Conservation (phyloP, 768 basidiomycete genomes). For the Asterophora parasitica region DNA sequence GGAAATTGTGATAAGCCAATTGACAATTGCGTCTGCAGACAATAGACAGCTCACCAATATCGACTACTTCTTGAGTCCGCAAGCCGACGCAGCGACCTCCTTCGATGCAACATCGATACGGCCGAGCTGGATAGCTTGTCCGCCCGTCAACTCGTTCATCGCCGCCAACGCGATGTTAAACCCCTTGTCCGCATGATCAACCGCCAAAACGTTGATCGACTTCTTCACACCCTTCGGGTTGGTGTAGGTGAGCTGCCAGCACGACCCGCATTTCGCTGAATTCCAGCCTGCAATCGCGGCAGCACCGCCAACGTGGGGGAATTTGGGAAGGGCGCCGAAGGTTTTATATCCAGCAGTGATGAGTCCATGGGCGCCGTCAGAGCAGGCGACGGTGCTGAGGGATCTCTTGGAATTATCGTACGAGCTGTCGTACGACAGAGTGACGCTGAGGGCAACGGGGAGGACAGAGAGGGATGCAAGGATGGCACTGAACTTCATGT, state of each 20-base stretch:
- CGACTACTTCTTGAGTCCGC: slow-evolving; percentile 16
- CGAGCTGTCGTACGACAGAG: slow-evolving; percentile 30
- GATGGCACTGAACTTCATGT: slow-evolving; percentile 14
- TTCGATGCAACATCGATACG: slow-evolving; percentile 18
- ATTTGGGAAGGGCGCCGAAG: slow-evolving; percentile 42
- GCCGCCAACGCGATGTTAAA: slow-evolving; percentile 24
- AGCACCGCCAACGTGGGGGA: slow-evolving; percentile 50
- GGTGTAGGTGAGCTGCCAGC: slow-evolving; percentile 48
- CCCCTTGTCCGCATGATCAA: slow-evolving; percentile 32
- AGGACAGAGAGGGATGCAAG: slow-evolving; percentile 13
- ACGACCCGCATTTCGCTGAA: slow-evolving; percentile 46
- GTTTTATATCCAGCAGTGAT: slow-evolving; percentile 33
- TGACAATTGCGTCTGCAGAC: no score
- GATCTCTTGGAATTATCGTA: slow-evolving; percentile 36
- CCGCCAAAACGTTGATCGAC: slow-evolving; percentile 39
- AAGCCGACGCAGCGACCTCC: slow-evolving; percentile 20
- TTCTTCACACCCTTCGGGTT: slow-evolving; percentile 16
- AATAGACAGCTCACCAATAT: neutral
- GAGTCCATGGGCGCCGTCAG: slow-evolving; percentile 42
- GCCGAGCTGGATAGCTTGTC: slow-evolving; percentile 24
- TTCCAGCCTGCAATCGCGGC: slow-evolving; percentile 39
- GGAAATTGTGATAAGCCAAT: no score
- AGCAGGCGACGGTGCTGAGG: slow-evolving; percentile 41
- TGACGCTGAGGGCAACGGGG: slow-evolving; percentile 8
- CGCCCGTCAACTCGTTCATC: slow-evolving; percentile 31